phyloP scores from a whole-genome alignment of 768 basidiomycete genomes.

The Mycena leptocephala region DNA sequence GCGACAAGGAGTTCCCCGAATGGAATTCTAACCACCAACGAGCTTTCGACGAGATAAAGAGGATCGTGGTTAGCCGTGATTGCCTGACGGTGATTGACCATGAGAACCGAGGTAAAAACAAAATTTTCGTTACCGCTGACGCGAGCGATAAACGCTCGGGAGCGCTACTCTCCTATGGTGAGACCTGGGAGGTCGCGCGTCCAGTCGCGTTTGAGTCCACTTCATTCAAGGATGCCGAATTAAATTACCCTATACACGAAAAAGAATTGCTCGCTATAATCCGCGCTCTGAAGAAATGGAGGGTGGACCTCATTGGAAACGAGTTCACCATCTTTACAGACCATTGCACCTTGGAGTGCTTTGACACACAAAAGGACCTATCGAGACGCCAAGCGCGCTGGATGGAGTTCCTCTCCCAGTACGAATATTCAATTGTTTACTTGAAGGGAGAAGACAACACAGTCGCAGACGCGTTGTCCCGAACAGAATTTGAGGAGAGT shows the following conservation, averaged over 20 bases:
- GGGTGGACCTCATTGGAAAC: slow-evolving; percentile 32
- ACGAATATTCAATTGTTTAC: neutral
- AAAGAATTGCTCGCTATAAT: slow-evolving; percentile 48
- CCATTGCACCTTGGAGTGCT: slow-evolving; percentile 50
- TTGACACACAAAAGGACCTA: too few species aligned
- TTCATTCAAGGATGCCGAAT: slow-evolving; percentile 39
- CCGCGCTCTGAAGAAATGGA: slow-evolving; percentile 39
- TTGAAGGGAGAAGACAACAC: neutral
- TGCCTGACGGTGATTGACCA: slow-evolving; percentile 53
- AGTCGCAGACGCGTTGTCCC: neutral
- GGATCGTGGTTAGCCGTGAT: slow-evolving; percentile 40
- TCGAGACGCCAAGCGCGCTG: too few species aligned
- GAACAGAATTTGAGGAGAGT: too few species aligned
- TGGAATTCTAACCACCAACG: slow-evolving; percentile 41
- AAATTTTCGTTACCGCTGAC: slow-evolving; percentile 52
- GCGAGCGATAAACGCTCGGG: slow-evolving; percentile 47
- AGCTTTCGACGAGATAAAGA: slow-evolving; percentile 49
- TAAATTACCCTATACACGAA: slow-evolving; percentile 46
- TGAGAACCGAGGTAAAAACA: slow-evolving; percentile 42
- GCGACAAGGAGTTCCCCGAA: neutral
- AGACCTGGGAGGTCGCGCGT: slow-evolving; percentile 41
- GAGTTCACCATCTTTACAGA: slow-evolving; percentile 47
- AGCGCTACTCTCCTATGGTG: slow-evolving; percentile 43
- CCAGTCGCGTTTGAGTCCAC: slow-evolving; percentile 49
- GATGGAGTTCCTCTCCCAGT: too few species aligned